Percentiles rank a stretch among this genome's conserved stretches.
Evolutionary conservation across 257 asterid species (phyloP).

Genomic region (Solanum commersonii): DNA sequence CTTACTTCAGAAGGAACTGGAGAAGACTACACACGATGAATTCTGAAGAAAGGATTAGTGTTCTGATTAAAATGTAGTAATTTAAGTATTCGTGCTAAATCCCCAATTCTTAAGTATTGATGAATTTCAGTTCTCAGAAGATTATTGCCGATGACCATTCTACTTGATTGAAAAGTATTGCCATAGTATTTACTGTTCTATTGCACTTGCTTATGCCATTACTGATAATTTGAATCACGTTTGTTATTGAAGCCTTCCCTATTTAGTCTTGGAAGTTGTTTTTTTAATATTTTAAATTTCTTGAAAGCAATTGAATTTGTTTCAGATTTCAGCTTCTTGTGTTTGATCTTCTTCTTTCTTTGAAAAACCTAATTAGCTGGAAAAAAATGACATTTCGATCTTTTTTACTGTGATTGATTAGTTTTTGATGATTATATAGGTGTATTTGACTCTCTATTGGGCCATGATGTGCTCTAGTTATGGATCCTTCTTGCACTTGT

Average conservation of each 20-base stretch:
- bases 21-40: neutral
- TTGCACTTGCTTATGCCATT: no score
- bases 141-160: no score
- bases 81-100: neutral
- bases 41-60: neutral
- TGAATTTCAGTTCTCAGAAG: neutral
- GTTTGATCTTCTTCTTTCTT: neutral
- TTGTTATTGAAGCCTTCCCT: neutral
- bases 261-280: neutral
- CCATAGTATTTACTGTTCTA: neutral
- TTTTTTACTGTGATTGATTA: neutral
- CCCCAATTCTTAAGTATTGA: neutral
- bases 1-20: neutral
- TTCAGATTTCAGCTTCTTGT: neutral
- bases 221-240: no score
- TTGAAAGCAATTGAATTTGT: neutral
- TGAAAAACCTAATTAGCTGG: no score
- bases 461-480: neutral
- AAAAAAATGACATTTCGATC: neutral
- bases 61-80: neutral
- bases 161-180: no score
- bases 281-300: neutral
- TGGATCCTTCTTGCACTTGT: neutral
- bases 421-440: neutral
- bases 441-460: neutral